Evolutionary conservation across 1,284 basidiomycete genomes (phyloP), one percentile per base, ranked within the genome.

Genomic region (Ganoderma resinaceum): DNA sequence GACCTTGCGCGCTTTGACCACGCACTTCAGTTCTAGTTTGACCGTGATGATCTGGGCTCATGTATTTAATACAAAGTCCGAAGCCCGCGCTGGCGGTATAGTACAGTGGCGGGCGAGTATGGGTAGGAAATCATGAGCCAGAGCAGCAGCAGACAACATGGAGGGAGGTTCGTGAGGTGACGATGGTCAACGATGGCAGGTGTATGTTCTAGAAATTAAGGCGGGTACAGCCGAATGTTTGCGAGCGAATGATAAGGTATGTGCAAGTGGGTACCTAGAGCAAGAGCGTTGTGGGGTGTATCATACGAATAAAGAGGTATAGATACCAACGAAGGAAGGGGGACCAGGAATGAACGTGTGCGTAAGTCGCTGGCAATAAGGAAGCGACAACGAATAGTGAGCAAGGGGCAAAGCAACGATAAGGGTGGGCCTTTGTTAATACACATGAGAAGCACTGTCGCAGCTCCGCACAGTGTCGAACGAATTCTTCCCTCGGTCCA

Each of bases 381-480:
- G 23, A 49, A 46, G 59, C n/a, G 63, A 55, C 49, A 68, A n/a
- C n/a, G n/a, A n/a, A n/a, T n/a, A n/a, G n/a, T n/a, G n/a, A n/a
- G 61, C 58, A 60, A 49, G 62, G 43, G 59, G 49, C 43, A 31
- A 20, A 49, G 61, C 42, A 65, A 70, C 70, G 35, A 26, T 49
- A 74, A 69, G n/a, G 58, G 18, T n/a, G 59, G 43, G 52, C 49
- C 55, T 40, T 76, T 61, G 75, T 75, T 68, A 49, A 49, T 49
- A 71, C 69, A 60, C 37, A 66, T 68, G 71, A 74, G 74, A 79
- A 69, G 75, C 73, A 70, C 77, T 77, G 62, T 83, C 77, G 33
- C 72, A 73, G 74, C 84, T 87, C 65, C 85, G 82, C 59, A 83
- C 77, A 23, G 86, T 87, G 75, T 92, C 91, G 74, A 92, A 87